phyloP scores from a whole-genome alignment of 2,329 filamentous ascomycete genomes.

The Raffaelea ambrosiae region DNA sequence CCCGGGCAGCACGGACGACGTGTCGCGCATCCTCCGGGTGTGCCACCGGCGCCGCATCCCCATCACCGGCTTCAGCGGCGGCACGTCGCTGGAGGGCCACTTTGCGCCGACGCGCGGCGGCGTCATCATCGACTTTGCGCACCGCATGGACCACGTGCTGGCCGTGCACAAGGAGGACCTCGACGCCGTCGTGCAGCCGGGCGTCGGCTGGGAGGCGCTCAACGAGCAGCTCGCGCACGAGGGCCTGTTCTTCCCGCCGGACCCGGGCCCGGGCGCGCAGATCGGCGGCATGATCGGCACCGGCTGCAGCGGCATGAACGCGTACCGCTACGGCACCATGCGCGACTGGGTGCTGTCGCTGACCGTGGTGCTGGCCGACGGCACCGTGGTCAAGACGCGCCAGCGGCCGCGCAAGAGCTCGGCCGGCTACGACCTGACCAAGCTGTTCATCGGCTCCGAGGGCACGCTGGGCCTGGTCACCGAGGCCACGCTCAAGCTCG shows the following conservation, averaged over 20 bases:
- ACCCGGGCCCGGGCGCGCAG: slow-evolving; percentile 84
- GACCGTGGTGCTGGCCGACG: slow-evolving; percentile 84
- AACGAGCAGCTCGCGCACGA: slow-evolving; percentile 68
- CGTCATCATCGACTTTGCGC: slow-evolving; percentile 71
- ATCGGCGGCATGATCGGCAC: slow-evolving; percentile 85
- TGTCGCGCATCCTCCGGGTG: slow-evolving; percentile 79
- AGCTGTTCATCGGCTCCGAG: slow-evolving; percentile 83
- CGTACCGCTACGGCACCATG: slow-evolving; percentile 91
- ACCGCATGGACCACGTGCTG: slow-evolving; percentile 74
- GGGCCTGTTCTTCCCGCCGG: slow-evolving; percentile 84
- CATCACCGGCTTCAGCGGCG: slow-evolving; percentile 79
- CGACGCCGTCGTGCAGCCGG: slow-evolving; percentile 70
- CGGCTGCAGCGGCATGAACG: slow-evolving; percentile 70
- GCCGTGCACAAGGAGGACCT: slow-evolving; percentile 68
- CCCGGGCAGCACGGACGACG: slow-evolving; percentile 70
- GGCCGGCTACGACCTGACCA: slow-evolving; percentile 85
- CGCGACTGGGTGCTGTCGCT: slow-evolving; percentile 84
- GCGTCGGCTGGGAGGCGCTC: slow-evolving; percentile 76
- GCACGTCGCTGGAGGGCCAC: slow-evolving; percentile 84
- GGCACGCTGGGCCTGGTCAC: slow-evolving; percentile 87
- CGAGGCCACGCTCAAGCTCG: slow-evolving; percentile 82
- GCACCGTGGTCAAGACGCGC: slow-evolving; percentile 80
- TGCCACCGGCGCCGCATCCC: slow-evolving; percentile 76
- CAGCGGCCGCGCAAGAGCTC: slow-evolving; percentile 84
- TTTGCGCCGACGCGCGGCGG: slow-evolving; percentile 76